These are phyloP conservation scores for Coemansia sp. DNA, from an alignment of 192 early-diverging fungal species.

Conservation along the genomic window DNA sequence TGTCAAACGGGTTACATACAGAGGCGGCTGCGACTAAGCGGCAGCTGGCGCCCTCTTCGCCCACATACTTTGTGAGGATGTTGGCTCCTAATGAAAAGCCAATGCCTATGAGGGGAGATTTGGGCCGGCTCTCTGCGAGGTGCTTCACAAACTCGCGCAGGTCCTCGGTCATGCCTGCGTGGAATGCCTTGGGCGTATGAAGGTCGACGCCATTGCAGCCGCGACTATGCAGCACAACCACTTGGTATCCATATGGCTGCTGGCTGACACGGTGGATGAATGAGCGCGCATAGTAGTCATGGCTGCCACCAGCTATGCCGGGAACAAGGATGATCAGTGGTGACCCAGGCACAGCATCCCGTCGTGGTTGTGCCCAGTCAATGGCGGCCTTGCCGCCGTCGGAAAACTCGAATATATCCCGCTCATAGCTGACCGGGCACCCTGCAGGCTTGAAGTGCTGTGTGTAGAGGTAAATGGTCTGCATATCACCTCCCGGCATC, in stretches of 20 bases:
- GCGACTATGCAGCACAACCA: slow-evolving; percentile 85
- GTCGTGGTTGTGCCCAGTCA: slow-evolving; percentile 48
- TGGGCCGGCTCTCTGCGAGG: slow-evolving; percentile 57
- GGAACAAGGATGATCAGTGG: slow-evolving; percentile 49
- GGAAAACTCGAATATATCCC: slow-evolving; percentile 52
- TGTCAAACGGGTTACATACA: slow-evolving; percentile 88
- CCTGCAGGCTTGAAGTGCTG: slow-evolving; percentile 56
- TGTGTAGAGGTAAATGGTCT: slow-evolving; percentile 66
- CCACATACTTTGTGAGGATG: slow-evolving; percentile 89
- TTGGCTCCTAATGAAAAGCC: slow-evolving; percentile 95
- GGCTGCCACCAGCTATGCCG: slow-evolving; percentile 50
- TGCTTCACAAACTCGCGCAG: slow-evolving; percentile 48
- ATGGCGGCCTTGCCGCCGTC: slow-evolving; percentile 50
- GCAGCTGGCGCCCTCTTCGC: slow-evolving; percentile 76
- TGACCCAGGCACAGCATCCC: slow-evolving; percentile 11
- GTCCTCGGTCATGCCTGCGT: slow-evolving; percentile 84
- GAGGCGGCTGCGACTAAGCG: slow-evolving; percentile 79
- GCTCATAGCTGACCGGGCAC: slow-evolving; percentile 44
- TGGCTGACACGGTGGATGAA: slow-evolving; percentile 41
- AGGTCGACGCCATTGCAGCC: slow-evolving; percentile 83
- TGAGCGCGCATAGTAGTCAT: slow-evolving; percentile 54
- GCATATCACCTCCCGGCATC: slow-evolving; percentile 77
- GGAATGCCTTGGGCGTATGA: slow-evolving; percentile 77
- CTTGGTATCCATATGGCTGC: slow-evolving; percentile 66
- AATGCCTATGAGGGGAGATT: slow-evolving; percentile 75